Evolutionary conservation across 306 rosid species (phyloP).

Genomic region (Malus orientalis): DNA sequence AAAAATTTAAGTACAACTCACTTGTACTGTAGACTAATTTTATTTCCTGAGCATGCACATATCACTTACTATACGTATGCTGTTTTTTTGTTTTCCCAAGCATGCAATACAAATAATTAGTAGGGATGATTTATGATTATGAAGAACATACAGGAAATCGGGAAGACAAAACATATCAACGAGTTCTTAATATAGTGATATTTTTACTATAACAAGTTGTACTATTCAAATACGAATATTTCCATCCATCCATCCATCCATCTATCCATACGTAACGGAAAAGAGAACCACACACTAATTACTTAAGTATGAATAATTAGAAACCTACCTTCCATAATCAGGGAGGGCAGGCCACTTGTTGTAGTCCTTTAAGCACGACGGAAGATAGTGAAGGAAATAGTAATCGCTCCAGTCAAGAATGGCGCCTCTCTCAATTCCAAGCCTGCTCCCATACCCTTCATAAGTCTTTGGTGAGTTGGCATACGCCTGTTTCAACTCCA

Average conservation of each 20-base stretch:
- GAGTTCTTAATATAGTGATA: not conserved
- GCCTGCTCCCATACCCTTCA: slow-evolving; percentile 84
- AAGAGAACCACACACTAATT: not conserved
- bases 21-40: not conserved
- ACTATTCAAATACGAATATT: too few relatives aligned
- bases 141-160: not conserved
- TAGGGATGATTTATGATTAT: not conserved
- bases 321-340: slow-evolving; percentile 20
- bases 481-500: slow-evolving; percentile 50
- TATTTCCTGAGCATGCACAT: not conserved
- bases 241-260: too few relatives aligned
- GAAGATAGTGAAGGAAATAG: slow-evolving; percentile 70
- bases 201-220: too few relatives aligned
- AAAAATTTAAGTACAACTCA: not conserved
- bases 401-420: slow-evolving; percentile 92
- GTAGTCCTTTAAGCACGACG: slow-evolving; percentile 42
- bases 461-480: slow-evolving; percentile 74
- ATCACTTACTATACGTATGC: not conserved
- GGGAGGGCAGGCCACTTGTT: slow-evolving; percentile 65
- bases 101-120: not conserved
- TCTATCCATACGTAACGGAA: not conserved
- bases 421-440: slow-evolving; percentile 69
- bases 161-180: not conserved
- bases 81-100: not conserved
- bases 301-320: not conserved